Percentiles rank a stretch among this genome's conserved stretches.
Evolutionary conservation across 208 protist genomes (phyloP).

Genomic region (Leishmania aethiopica): DNA sequence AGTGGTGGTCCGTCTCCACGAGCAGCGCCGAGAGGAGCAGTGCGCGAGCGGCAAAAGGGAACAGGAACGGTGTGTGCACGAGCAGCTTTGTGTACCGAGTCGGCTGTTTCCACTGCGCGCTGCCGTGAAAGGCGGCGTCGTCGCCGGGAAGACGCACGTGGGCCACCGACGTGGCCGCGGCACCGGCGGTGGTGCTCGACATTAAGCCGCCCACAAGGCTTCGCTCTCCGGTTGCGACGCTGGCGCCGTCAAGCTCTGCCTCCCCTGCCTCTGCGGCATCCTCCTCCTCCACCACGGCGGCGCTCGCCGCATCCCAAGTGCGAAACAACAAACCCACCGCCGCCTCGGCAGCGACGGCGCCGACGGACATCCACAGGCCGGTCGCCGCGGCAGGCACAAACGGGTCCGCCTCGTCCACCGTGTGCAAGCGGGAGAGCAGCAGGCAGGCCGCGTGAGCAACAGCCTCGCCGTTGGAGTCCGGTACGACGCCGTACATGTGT

Average conservation of each 20-base stretch:
- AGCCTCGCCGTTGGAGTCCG: conserved; percentile 64
- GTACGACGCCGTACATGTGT: conserved; percentile 75
- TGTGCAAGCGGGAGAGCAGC: conserved; percentile 70
- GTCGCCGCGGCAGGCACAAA: conserved; percentile 49
- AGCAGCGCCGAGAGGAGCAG: conserved; percentile 65
- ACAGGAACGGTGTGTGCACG: conserved; percentile 66
- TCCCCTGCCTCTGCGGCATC: conserved; percentile 14
- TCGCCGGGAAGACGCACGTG: conserved; percentile 36
- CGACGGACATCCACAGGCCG: conserved; percentile 58
- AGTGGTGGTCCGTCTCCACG: conserved; percentile 27
- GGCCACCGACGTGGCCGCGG: not conserved
- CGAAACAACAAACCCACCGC: conserved; percentile 18
- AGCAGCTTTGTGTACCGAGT: conserved; percentile 71
- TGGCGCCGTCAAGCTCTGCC: not conserved
- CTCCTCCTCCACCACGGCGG: conserved; percentile 29
- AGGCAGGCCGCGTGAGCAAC: conserved; percentile 66
- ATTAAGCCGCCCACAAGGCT: not conserved
- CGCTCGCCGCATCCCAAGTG: conserved; percentile 38
- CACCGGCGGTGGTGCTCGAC: not conserved
- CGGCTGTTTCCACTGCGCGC: conserved; percentile 43
- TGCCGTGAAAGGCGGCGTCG: conserved; percentile 45
- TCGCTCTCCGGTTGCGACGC: not conserved
- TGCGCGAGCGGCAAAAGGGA: conserved; percentile 76
- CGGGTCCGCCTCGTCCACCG: conserved; percentile 61
- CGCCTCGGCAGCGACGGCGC: conserved; percentile 23